Evolutionary conservation across 257 asterid genomes (phyloP).

Genomic region (Mitragyna speciosa): DNA sequence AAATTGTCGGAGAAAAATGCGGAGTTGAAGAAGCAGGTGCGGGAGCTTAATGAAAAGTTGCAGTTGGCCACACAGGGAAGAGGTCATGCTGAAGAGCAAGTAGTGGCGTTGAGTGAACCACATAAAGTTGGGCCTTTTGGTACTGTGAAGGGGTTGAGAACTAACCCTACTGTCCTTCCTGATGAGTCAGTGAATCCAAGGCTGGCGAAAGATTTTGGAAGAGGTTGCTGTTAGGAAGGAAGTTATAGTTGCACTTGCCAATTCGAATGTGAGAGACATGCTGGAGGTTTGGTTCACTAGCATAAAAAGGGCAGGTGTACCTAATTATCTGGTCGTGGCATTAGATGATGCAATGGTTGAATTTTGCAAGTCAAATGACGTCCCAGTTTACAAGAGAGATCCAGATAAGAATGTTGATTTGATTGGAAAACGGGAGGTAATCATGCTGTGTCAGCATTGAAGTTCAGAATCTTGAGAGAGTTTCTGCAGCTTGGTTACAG

Average conservation of each 20-base stretch:
- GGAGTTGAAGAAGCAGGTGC: constrained; percentile 57
- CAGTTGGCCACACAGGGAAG: constrained; percentile 52
- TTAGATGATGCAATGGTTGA: constrained; percentile 58
- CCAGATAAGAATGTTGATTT: constrained; percentile 54
- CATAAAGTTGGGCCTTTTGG: constrained; percentile 76
- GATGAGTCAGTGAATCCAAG: constrained; percentile 74
- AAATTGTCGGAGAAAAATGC: constrained; percentile 47
- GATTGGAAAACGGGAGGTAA: constrained; percentile 63
- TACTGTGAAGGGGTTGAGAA: constrained; percentile 66
- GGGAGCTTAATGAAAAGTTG: constrained; percentile 58
- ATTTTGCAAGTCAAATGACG: constrained; percentile 57
- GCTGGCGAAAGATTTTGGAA: constrained; percentile 57
- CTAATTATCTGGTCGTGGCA: constrained; percentile 72
- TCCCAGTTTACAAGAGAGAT: constrained; percentile 66
- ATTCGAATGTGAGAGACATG: constrained; percentile 63
- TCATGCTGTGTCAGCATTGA: constrained; percentile 68
- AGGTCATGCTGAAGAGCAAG: constrained; percentile 44
- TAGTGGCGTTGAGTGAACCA: constrained; percentile 43
- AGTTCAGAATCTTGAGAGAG: constrained; percentile 74
- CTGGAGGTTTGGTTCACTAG: constrained; percentile 63
- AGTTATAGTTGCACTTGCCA: constrained; percentile 77
- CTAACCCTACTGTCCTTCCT: constrained; percentile 61
- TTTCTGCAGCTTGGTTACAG: constrained; percentile 80
- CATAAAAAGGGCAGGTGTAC: constrained; percentile 60
- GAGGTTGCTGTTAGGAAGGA: constrained; percentile 61